A percentile compares a stretch with the other conserved stretches of the same genome.
These are phyloP conservation scores for Olyra latifolia DNA, from an alignment of 176 grass and related monocot genomes.

Conservation along the genomic window DNA sequence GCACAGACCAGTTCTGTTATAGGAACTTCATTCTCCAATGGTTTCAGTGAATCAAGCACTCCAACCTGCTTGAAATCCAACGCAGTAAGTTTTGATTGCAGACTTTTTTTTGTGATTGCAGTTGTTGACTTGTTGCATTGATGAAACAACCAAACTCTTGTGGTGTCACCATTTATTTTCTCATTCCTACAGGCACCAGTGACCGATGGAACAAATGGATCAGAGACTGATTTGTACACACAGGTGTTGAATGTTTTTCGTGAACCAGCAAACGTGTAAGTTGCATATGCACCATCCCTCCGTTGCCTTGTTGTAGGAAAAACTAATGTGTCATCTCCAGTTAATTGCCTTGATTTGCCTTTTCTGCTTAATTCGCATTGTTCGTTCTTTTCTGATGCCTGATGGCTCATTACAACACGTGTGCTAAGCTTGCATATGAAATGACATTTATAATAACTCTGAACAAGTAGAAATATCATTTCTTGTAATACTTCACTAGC, in stretches of 20 bases:
- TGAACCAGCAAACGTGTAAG: slow-evolving; percentile 85
- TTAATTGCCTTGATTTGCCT: not conserved
- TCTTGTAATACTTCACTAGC: not conserved
- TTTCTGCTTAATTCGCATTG: not conserved
- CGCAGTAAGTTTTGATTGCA: slow-evolving; percentile 51
- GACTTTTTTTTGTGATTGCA: no score
- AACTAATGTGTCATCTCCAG: not conserved
- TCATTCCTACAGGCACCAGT: slow-evolving; percentile 25
- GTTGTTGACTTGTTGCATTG: not conserved
- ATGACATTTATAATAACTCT: no score
- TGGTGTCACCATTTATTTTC: slow-evolving; percentile 6
- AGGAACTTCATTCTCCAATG: slow-evolving; percentile 38
- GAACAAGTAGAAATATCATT: not conserved
- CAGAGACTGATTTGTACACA: slow-evolving; percentile 55
- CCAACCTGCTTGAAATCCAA: slow-evolving; percentile 44
- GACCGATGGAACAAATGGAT: slow-evolving; percentile 31
- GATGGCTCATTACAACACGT: not conserved
- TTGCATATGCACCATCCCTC: not conserved
- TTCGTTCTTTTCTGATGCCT: not conserved
- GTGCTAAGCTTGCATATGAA: not conserved
- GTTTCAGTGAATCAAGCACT: slow-evolving; percentile 39
- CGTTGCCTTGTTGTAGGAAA: slow-evolving; percentile 5
- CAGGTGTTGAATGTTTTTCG: slow-evolving; percentile 70
- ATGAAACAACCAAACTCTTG: slow-evolving; percentile 1
- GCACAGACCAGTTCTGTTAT: slow-evolving; percentile 33